Evolutionary conservation across 1,139 yeast genomes (phyloP).

Genomic region (Kodamaea arcana): DNA sequence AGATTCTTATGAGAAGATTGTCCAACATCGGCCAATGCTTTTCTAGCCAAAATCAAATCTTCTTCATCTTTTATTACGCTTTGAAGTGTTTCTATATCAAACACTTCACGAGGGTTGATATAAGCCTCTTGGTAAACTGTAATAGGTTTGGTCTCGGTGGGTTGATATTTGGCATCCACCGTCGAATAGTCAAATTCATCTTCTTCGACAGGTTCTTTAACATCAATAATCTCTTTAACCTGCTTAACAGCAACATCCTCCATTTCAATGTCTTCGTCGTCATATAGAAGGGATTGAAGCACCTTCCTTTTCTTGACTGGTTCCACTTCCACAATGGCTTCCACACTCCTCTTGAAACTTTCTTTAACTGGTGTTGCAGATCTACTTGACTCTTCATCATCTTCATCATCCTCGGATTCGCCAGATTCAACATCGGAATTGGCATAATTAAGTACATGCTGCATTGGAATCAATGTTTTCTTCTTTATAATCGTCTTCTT

Average conservation of each 20-base stretch:
- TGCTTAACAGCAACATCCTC: no score
- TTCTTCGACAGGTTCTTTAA: slow-evolving; percentile 6
- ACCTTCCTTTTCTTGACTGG: slow-evolving; percentile 20
- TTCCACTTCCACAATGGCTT: slow-evolving; percentile 26
- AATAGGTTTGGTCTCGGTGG: slow-evolving; percentile 40
- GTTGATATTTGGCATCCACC: slow-evolving; percentile 40
- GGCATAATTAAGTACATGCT: slow-evolving; percentile 63
- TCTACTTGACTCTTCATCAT: slow-evolving; percentile 39
- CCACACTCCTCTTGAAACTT: slow-evolving; percentile 22
- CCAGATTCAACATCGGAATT: slow-evolving; percentile 46
- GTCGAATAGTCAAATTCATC: slow-evolving; percentile 21
- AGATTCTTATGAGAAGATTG: slow-evolving; percentile 33
- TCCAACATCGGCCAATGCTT: slow-evolving; percentile 32
- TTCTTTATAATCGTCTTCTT: slow-evolving; percentile 10
- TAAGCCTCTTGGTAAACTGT: slow-evolving; percentile 49
- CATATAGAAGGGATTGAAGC: slow-evolving; percentile 20
- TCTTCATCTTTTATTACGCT: slow-evolving; percentile 65
- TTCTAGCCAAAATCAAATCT: slow-evolving; percentile 54
- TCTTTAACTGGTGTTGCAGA: slow-evolving; percentile 39
- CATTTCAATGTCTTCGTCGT: slow-evolving; percentile 6
- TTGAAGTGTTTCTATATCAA: slow-evolving; percentile 53
- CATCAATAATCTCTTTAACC: slow-evolving; percentile 1
- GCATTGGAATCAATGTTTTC: slow-evolving; percentile 55
- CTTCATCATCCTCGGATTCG: slow-evolving; percentile 34
- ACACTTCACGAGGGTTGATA: slow-evolving; percentile 19